Evolutionary conservation across 2,329 filamentous ascomycete species (phyloP), one percentile per base, ranked within the genome.

Genomic region (Cladosporium sp.): DNA sequence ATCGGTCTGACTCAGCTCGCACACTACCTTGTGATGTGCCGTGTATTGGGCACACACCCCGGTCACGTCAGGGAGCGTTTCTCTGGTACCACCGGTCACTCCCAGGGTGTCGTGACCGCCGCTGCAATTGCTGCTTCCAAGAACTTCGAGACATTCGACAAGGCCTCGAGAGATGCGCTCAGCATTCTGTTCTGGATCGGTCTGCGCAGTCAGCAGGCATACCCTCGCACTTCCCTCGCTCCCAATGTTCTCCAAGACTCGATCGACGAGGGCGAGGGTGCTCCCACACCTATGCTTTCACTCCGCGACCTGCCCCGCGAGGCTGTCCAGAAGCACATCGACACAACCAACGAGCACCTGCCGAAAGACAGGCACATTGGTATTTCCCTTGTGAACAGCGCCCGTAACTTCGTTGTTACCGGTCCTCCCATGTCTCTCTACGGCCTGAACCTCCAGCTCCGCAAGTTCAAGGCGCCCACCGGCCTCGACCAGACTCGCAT

Each of bases 131-230:
- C 96, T 1, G 92, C 94, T 5, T 92, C 93, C 4, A 91, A 92
- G 71, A 93, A 91, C 32, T 99, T 95, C 95, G 93, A 97, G 69
- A 92, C 92, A 0, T 99, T 95, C 78, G 88, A 91, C 71, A 89
- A 91, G 74, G 88, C 92, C 65, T 87, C 92, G 65, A 89, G 86
- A 74, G 89, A 92, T 72, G 91, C 94, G 2, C 83, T 99, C 70
- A 95, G 92, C 34, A 92, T 97, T 75, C 90, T 99, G 34, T 99
- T 99, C 85, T 99, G 95, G 95, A 97, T 99, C 72, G 95, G 96
- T 77, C 89, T 94, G 68, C 90, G 95, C 75, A 97, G 94, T 79
- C 95, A 99, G 80, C 95, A 99, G 80, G 93, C 93, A 2, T 99
- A 97, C 80, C 96, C 95, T 47, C 89, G 92, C 72, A 99, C 95